Conservation (phyloP, 768 basidiomycete genomes). For the Lanmaoa pseudosensibilis region DNA sequence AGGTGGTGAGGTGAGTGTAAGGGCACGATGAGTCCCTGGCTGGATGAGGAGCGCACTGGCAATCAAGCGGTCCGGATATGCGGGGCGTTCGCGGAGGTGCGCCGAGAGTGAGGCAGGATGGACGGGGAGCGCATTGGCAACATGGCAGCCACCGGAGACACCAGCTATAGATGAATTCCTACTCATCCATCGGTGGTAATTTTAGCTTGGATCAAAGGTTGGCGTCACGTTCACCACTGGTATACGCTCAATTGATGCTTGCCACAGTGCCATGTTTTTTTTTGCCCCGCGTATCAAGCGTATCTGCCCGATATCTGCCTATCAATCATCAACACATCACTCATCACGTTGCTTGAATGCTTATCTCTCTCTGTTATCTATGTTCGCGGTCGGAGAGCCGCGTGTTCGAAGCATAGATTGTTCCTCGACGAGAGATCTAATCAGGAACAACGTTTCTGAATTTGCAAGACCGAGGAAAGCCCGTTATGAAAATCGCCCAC, state of each 20-base stretch:
- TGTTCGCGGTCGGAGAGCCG: neutral
- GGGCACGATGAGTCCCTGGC: neutral
- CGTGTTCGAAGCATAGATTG: neutral
- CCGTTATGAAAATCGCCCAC: neutral
- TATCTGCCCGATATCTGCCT: neutral
- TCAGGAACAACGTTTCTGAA: neutral
- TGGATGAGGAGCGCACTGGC: neutral
- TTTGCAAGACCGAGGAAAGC: neutral
- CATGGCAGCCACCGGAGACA: neutral
- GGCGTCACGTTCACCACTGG: neutral
- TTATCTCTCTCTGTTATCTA: neutral
- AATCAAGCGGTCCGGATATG: too few species aligned
- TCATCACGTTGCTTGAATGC: neutral
- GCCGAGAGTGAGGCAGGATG: neutral
- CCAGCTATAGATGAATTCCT: neutral
- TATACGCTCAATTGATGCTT: neutral
- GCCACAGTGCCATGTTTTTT: neutral
- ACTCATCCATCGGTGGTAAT: too few species aligned
- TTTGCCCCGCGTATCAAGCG: neutral
- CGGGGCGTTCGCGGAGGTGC: too few species aligned
- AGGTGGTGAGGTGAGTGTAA: neutral
- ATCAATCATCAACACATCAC: neutral
- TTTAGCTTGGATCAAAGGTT: neutral
- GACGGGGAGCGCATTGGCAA: neutral
- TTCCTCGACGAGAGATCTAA: neutral